These are phyloP conservation scores for Ophiocordyceps unilateralis DNA, from an alignment of 2,329 filamentous ascomycete genomes.

Conservation along the genomic window DNA sequence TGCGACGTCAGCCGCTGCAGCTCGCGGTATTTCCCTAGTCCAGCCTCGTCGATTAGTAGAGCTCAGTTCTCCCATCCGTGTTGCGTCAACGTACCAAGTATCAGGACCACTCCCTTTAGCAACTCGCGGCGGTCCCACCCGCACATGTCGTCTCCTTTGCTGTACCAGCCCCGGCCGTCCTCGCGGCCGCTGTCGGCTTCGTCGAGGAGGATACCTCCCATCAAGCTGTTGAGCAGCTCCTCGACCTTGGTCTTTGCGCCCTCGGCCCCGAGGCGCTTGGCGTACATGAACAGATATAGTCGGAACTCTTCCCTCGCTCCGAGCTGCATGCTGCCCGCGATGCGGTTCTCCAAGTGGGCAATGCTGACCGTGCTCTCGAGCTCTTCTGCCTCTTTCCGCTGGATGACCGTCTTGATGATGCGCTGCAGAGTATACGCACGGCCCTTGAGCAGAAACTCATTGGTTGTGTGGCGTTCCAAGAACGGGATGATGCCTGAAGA, in stretches of 20 bases:
- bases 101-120: conserved; percentile 78
- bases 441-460: conserved; percentile 78
- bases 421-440: conserved; percentile 82
- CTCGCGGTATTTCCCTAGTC: conserved; percentile 78
- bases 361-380: conserved; percentile 87
- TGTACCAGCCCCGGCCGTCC: conserved; percentile 43
- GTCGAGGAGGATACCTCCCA: conserved; percentile 48
- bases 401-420: conserved; percentile 75
- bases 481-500: conserved; percentile 88
- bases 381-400: conserved; percentile 77
- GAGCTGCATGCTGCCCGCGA: conserved; percentile 73
- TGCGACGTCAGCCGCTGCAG: conserved; percentile 88
- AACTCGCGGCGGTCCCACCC: conserved; percentile 83
- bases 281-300: conserved; percentile 94
- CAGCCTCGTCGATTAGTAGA: conserved; percentile 8
- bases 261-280: conserved; percentile 84
- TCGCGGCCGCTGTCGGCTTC: conserved; percentile 32
- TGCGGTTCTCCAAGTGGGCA: conserved; percentile 84
- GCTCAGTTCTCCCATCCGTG: not conserved
- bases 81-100: conserved; percentile 54
- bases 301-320: conserved; percentile 84
- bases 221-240: conserved; percentile 67
- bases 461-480: conserved; percentile 87
- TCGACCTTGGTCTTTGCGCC: conserved; percentile 78
- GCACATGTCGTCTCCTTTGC: conserved; percentile 56